phyloP scores from a whole-genome alignment of 2,329 filamentous ascomycete species.

The Penicillium sp. region DNA sequence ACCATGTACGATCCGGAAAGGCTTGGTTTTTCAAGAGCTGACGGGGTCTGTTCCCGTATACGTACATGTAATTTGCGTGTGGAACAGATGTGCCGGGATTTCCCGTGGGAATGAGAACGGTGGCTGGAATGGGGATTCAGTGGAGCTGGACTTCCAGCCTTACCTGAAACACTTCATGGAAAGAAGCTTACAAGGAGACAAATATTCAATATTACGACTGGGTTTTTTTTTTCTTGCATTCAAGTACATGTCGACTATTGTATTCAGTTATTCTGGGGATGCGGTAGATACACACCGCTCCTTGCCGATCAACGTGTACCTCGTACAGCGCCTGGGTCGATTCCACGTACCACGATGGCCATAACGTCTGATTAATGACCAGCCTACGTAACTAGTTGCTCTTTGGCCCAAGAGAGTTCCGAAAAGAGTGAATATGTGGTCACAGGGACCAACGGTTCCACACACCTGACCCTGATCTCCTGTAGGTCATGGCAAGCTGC shows the following conservation, averaged over 20 bases:
- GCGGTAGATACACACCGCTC: constrained; percentile 4
- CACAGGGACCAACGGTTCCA: not conserved
- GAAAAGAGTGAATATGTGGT: not conserved
- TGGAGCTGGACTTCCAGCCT: not conserved
- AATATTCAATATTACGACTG: not conserved
- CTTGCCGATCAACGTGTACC: not conserved
- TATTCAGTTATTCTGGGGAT: too few relatives aligned
- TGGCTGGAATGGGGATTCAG: not conserved
- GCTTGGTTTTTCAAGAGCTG: constrained; percentile 10
- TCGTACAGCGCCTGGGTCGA: not conserved
- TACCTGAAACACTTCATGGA: too few relatives aligned
- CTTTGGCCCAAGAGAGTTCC: not conserved
- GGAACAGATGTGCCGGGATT: not conserved
- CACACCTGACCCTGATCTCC: constrained; percentile 4
- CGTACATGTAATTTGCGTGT: not conserved
- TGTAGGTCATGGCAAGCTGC: constrained; percentile 1
- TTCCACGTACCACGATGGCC: not conserved
- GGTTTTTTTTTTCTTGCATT: not conserved
- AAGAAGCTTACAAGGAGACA: not conserved
- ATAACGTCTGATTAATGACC: not conserved
- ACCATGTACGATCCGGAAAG: constrained; percentile 5
- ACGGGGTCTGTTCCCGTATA: not conserved
- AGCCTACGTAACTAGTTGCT: not conserved
- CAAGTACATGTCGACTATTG: too few relatives aligned
- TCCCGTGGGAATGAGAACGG: not conserved